Base-by-base conservation (phyloP, 106 monocot species). In the Dendrobium chrysotoxum region DNA sequence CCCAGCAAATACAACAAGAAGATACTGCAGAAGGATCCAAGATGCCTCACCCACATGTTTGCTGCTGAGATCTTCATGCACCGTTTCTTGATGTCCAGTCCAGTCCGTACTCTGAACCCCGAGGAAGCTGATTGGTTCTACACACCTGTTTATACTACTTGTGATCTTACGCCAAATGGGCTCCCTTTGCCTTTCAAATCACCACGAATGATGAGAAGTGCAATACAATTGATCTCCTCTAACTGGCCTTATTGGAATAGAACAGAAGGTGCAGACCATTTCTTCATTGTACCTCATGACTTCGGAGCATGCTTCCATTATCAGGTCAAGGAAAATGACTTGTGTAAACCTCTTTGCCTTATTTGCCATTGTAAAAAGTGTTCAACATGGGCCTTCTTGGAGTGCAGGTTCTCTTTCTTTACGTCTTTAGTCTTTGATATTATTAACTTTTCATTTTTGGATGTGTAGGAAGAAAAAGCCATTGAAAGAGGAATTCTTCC, bases 11-110 rank as follows among this genome's bases (percentile, higher is more conserved):
- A 95, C 80, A 95, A 95, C 86, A 95, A 95, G 79, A 95, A 90
- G 82, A 86, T 95, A n/a, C 72, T 95, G 23, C 90, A 92, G 73
- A 95, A 95, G 80, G 94, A 95, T 57, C 82, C 91, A 16, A 81
- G 95, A 79, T 95, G 95, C 84, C 84, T 95, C 42, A 92, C 72
- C n/a, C 92, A 95, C 84, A 95, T 95, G 95, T 95, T 95, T 76
- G 95, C 95, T 35, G 92, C 95, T 3, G 95, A 95, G 77, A 95
- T 95, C 40, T 92, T 92, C 92, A 95, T 95, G 95, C 95, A 95
- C 53, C 78, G 92, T 45, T 95, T 95, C 82, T 82, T 95, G 82
- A 81, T 92, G 61, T 92, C 92, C 3, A 95, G 95, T 42, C 84
- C 90, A 46, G 95, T 92, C 61, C 88, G 92, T 75, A 95, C 95